Evolutionary conservation across 2,329 filamentous ascomycete genomes (phyloP).

Genomic region (Dactylellina haptotyla): DNA sequence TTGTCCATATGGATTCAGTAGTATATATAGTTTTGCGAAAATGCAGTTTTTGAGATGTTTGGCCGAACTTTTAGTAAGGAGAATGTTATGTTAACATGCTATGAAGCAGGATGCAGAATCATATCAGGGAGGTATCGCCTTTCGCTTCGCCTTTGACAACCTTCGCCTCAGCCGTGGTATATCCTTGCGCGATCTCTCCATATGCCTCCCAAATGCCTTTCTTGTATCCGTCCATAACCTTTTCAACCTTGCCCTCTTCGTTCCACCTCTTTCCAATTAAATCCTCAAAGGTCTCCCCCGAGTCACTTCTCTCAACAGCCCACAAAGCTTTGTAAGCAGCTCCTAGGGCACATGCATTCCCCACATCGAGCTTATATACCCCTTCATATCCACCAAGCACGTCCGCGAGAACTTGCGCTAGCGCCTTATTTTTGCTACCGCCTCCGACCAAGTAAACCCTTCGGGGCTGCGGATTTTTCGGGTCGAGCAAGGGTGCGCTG

Average conservation of each 20-base stretch:
- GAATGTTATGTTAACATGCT: no score
- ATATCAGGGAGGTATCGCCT: conserved; percentile 39
- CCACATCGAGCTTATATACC: conserved; percentile 91
- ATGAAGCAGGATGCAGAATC: not conserved
- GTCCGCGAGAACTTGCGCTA: conserved; percentile 83
- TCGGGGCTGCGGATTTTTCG: conserved; percentile 74
- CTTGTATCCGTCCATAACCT: conserved; percentile 82
- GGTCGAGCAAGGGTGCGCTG: conserved; percentile 63
- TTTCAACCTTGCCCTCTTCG: conserved; percentile 83
- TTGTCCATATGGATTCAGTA: no score
- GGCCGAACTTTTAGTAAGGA: no score
- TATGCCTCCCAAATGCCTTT: conserved; percentile 79
- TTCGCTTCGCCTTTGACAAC: conserved; percentile 67
- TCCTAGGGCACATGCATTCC: conserved; percentile 92
- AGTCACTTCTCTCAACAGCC: conserved; percentile 75
- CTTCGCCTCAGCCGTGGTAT: conserved; percentile 77
- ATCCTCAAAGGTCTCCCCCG: conserved; percentile 83
- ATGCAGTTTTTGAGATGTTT: no score
- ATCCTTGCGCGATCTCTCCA: conserved; percentile 77
- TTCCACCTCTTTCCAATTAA: conserved; percentile 85
- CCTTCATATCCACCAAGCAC: conserved; percentile 89
- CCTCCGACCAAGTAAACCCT: conserved; percentile 95
- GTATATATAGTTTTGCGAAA: no score
- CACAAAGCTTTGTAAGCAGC: conserved; percentile 96
- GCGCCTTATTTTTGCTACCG: conserved; percentile 87